Conservation (phyloP, 257 asterid species). For the Solanum raphanifolium region DNA sequence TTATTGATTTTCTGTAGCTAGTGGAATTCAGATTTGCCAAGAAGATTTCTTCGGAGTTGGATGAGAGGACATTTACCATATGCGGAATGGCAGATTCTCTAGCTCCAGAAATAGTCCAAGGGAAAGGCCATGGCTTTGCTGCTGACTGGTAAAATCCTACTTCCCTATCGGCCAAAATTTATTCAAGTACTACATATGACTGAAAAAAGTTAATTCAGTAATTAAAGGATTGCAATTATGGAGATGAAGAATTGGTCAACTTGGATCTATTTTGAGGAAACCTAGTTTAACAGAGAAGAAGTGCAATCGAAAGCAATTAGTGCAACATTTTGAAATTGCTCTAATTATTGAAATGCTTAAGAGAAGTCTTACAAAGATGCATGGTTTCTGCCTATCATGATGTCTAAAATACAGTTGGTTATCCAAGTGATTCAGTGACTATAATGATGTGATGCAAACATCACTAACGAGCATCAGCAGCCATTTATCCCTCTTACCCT, state of each 20-base stretch:
- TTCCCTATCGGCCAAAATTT: neutral
- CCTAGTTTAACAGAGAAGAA: neutral
- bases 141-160: slow-evolving; percentile 71
- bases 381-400: neutral
- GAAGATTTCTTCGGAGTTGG: slow-evolving; percentile 45
- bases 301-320: neutral
- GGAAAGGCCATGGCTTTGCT: slow-evolving; percentile 86
- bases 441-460: neutral
- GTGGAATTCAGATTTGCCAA: slow-evolving; percentile 95
- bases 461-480: neutral
- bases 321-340: neutral
- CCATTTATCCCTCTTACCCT: neutral
- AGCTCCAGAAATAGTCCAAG: slow-evolving; percentile 93
- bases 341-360: neutral
- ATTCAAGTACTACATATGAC: neutral
- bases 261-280: neutral
- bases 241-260: neutral
- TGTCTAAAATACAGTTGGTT: neutral
- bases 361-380: neutral
- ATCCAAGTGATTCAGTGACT: neutral
- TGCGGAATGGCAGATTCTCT: slow-evolving; percentile 83
- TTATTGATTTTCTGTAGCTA: slow-evolving; percentile 41
- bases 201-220: neutral
- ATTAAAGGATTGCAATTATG: neutral
- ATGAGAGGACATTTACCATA: slow-evolving; percentile 68